Evolutionary conservation across 345 rosid genomes (phyloP).

Genomic region (Linum trigynum): DNA sequence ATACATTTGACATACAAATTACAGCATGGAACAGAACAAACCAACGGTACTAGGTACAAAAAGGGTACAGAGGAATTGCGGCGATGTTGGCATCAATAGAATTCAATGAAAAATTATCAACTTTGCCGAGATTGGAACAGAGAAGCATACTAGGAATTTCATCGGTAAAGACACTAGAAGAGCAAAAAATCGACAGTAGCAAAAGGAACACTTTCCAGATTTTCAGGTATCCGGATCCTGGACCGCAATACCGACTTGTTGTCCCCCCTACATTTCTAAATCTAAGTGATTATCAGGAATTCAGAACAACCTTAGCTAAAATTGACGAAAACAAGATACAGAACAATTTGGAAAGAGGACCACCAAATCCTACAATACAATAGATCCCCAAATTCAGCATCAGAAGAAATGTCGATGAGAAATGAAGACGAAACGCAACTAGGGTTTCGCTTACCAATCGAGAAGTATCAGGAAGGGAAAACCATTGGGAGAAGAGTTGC

Average conservation of each 20-base stretch:
- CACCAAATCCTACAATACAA: not conserved
- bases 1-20: not conserved
- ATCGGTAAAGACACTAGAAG: not conserved
- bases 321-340: not conserved
- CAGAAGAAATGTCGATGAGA: not conserved
- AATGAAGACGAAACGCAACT: not conserved
- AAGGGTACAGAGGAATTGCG: not conserved
- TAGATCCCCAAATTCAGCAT: not conserved
- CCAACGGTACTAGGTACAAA: not conserved
- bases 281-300: not conserved
- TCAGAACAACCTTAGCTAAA: not conserved
- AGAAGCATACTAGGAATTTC: not conserved
- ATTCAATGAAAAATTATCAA: not conserved
- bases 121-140: not conserved
- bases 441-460: constrained; percentile 42
- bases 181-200: not conserved
- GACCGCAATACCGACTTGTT: not conserved
- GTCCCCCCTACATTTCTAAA: not conserved
- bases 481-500: constrained; percentile 88
- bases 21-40: not conserved
- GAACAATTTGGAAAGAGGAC: not conserved
- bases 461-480: constrained; percentile 72
- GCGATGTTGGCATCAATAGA: constrained; percentile 3
- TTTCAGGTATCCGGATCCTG: not conserved
- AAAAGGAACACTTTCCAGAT: not conserved